Percentiles rank a stretch among this genome's conserved stretches.
These are phyloP conservation scores for Dipodascus albidus DNA, from an alignment of 805 yeast genomes.

Conservation along the genomic window DNA sequence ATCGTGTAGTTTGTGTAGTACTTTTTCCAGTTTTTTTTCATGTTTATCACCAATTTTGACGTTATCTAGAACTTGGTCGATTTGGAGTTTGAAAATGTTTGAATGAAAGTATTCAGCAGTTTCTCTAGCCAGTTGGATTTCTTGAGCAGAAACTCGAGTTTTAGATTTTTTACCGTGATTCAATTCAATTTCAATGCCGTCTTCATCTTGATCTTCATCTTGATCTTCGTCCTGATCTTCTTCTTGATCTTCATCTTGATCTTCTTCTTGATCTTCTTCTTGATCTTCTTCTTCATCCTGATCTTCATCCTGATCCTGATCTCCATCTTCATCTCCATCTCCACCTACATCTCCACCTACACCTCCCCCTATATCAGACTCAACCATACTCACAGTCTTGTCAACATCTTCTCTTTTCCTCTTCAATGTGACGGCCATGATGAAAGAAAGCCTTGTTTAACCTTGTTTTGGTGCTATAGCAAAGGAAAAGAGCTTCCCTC, in stretches of 20 bases:
- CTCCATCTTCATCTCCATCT: constrained; percentile 7
- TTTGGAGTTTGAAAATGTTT: constrained; percentile 88
- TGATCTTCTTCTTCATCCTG: constrained; percentile 5
- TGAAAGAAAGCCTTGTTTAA: neutral
- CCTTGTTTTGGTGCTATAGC: neutral
- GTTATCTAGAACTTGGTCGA: constrained; percentile 81
- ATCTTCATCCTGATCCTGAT: neutral
- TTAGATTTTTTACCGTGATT: constrained; percentile 1
- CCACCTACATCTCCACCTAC: constrained; percentile 5
- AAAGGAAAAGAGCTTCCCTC: neutral
- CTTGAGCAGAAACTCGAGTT: constrained; percentile 43
- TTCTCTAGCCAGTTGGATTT: constrained; percentile 83
- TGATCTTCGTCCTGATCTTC: constrained; percentile 22
- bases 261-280: constrained; percentile 12
- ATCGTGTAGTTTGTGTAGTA: constrained; percentile 61
- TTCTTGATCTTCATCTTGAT: constrained; percentile 20
- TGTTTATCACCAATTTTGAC: constrained; percentile 62
- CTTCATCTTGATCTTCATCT: constrained; percentile 9
- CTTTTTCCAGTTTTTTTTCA: constrained; percentile 56
- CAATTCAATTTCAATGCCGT: constrained; percentile 2
- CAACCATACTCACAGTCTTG: neutral
- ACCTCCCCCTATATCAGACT: too few relatives aligned
- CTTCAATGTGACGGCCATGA: neutral
- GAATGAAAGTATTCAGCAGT: constrained; percentile 92
- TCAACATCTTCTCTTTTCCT: constrained; percentile 1